phyloP scores from a whole-genome alignment of 352 stramenopile genomes.

The Phytophthora uliginosa region DNA sequence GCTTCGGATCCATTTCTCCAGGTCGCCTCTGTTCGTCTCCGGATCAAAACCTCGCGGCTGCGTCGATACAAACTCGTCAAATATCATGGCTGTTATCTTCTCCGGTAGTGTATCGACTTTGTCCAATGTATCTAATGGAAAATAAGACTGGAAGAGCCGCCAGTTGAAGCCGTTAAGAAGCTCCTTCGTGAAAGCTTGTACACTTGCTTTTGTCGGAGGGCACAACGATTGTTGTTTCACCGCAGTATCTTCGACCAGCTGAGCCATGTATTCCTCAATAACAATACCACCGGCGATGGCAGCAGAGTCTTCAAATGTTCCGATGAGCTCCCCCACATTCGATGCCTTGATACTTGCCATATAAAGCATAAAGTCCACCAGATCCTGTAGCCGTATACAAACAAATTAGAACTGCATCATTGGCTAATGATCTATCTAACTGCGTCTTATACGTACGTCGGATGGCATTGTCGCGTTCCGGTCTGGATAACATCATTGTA shows the following conservation, averaged over 20 bases:
- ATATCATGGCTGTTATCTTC: conserved; percentile 33
- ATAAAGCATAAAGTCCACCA: conserved; percentile 83
- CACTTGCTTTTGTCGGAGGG: conserved; percentile 36
- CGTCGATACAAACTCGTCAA: conserved; percentile 36
- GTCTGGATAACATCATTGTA: conserved; percentile 37
- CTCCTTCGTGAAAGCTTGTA: conserved; percentile 52
- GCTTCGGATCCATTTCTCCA: conserved; percentile 40
- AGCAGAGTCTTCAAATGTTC: conserved; percentile 82
- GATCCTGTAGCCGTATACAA: conserved; percentile 42
- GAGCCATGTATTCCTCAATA: conserved; percentile 80
- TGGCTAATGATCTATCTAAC: not conserved
- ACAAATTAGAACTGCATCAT: conserved; percentile 5
- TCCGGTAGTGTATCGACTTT: conserved; percentile 18
- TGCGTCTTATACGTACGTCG: conserved; percentile 52
- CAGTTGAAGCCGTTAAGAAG: conserved; percentile 76
- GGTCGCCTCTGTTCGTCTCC: conserved; percentile 9
- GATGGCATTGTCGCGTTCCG: conserved; percentile 51
- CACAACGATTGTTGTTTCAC: conserved; percentile 30
- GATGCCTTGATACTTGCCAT: conserved; percentile 70
- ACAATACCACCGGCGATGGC: conserved; percentile 77
- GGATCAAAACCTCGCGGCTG: conserved; percentile 33
- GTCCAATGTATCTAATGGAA: conserved; percentile 13
- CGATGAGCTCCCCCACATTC: conserved; percentile 75
- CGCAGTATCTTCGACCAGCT: conserved; percentile 57
- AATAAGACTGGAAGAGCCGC: conserved; percentile 27